Evolutionary conservation across 2,329 filamentous ascomycete species (phyloP), one percentile per base, ranked within the genome.

Genomic region (Sporothrix curviconia): DNA sequence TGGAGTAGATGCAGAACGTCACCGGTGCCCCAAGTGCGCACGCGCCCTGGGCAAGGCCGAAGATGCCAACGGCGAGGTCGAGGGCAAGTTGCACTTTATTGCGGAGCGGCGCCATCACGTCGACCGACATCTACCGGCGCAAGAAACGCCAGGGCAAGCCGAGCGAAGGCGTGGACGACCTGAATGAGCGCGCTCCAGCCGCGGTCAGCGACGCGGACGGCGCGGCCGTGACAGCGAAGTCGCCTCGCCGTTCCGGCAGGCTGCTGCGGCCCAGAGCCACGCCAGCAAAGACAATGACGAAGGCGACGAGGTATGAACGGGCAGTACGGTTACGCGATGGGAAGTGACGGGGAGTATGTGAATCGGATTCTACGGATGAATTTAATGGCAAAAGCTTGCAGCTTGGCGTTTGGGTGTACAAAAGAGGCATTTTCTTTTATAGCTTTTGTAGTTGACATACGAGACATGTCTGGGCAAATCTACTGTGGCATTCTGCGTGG

Each of bases 21-120:
- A 80, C 60, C 79, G 76, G 42, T 95, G 90, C 66, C 86, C 88
- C 0, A 76, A 72, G 58, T 87, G 84, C 64, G 67, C n/a, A 73
- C 3, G 75, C 67, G 8, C 70, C 70, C 1, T 87, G 84, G 67
- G 51, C 40, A 56, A 47, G 22, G 28, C 25, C 9, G 58, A 60
- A 22, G 46, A 28, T 22, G 58, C 28, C n/a, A 30, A 34, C 25
- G 55, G 40, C 39, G 22, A 36, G 30, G 55, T 14, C n/a, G 32
- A 17, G 9, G 55, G 34, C 25, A 43, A 50, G 28, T 67, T 72
- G 8, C 72, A 75, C 46, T 82, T 74, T 58, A 78, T 84, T 1
- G 82, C 82, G 2, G 80, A 83, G 68, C 73, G n/a, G 74, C 57
- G 80, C 82, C 0, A 74, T 83, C 30, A 84, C 80, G 2, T 74